These are phyloP conservation scores for Spathaspora girioi DNA, from an alignment of 805 yeast species.

Conservation along the genomic window DNA sequence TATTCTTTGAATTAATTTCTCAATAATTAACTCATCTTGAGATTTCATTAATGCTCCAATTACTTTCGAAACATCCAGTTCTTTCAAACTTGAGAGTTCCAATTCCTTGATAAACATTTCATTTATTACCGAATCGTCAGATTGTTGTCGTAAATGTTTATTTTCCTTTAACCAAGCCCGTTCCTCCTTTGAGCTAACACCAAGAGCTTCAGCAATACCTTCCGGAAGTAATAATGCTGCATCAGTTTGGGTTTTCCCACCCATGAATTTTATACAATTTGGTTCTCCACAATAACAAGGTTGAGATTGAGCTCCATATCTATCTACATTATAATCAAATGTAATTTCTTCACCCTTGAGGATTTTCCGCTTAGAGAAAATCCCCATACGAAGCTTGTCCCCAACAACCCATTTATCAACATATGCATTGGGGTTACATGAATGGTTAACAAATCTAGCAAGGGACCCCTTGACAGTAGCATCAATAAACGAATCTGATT, in stretches of 20 bases:
- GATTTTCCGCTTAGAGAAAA: constrained; percentile 78
- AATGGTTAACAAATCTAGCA: constrained; percentile 92
- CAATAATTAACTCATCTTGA: constrained; percentile 61
- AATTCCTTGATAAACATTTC: constrained; percentile 62
- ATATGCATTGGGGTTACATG: constrained; percentile 91
- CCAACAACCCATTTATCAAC: constrained; percentile 98
- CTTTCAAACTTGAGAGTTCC: constrained; percentile 46
- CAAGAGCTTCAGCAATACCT: constrained; percentile 78
- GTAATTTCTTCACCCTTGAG: constrained; percentile 83
- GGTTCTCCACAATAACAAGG: constrained; percentile 92
- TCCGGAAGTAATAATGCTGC: constrained; percentile 83
- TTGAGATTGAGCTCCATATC: constrained; percentile 94
- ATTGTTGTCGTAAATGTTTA: constrained; percentile 50
- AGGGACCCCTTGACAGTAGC: constrained; percentile 87
- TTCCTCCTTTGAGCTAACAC: constrained; percentile 65
- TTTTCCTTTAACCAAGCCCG: constrained; percentile 63
- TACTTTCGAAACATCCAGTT: constrained; percentile 68
- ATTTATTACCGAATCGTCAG: constrained; percentile 56
- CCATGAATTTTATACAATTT: constrained; percentile 89
- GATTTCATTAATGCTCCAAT: constrained; percentile 79
- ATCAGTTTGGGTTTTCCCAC: constrained; percentile 96
- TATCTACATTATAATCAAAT: constrained; percentile 88
- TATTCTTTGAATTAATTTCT: constrained; percentile 66
- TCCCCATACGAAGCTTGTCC: constrained; percentile 87
- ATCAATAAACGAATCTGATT: constrained; percentile 88